Percentiles rank a stretch among this genome's conserved stretches.
Conservation (phyloP, 345 rosid genomes). For the Brassica rapa region DNA sequence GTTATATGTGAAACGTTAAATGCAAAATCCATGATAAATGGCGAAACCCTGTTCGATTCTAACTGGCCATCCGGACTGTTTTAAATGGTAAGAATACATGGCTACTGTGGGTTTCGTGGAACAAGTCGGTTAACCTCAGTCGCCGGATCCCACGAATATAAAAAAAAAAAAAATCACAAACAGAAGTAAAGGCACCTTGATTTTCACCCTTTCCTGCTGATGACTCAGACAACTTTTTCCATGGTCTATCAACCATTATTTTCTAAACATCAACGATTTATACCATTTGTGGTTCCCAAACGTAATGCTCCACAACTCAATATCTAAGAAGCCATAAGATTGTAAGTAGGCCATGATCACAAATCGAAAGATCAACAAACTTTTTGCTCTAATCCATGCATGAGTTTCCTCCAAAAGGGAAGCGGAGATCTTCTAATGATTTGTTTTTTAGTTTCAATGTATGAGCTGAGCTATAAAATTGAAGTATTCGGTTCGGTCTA, state of each 20-base stretch:
- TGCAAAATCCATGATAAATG: too few species aligned
- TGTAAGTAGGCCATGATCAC: neutral
- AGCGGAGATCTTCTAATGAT: neutral
- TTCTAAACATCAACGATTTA: neutral
- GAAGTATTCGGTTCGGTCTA: neutral
- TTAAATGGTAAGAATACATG: too few species aligned
- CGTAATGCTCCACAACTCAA: neutral
- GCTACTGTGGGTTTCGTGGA: too few species aligned
- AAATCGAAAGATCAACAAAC: neutral
- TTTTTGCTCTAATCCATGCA: neutral
- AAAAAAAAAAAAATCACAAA: neutral
- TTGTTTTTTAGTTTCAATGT: neutral
- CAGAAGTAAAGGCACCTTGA: neutral
- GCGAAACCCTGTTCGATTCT: too few species aligned
- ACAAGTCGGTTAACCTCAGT: too few species aligned
- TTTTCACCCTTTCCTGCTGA: neutral
- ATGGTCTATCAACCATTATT: conserved; percentile 9
- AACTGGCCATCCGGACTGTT: too few species aligned
- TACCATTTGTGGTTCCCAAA: neutral
- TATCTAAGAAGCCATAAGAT: neutral
- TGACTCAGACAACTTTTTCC: neutral
- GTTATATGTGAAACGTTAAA: neutral
- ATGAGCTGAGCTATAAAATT: neutral
- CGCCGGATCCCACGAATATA: neutral
- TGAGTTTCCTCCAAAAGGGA: neutral